Conservation (phyloP, 192 early-diverging fungal genomes). For the Entomortierella lignicola region DNA sequence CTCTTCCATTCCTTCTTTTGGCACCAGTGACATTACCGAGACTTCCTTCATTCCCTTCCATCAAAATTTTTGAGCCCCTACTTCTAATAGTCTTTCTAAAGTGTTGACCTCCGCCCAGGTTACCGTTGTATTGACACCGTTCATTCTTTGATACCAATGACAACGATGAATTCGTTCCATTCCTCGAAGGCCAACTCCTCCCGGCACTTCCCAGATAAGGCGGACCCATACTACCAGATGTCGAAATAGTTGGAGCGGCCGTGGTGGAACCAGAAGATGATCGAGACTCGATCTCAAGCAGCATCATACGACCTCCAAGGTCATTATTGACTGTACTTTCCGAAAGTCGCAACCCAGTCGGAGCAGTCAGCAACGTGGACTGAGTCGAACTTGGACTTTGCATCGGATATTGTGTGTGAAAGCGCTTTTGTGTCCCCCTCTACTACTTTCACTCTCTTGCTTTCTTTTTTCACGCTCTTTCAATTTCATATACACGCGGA, state of each 20-base stretch:
- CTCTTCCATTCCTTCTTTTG: background rate
- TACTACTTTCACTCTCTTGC: too few species aligned
- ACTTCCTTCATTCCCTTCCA: background rate
- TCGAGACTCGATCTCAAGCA: conserved; percentile 12
- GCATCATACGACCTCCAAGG: conserved; percentile 8
- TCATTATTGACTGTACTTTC: background rate
- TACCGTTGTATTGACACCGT: background rate
- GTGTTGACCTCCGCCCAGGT: too few species aligned
- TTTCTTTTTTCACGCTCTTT: too few species aligned
- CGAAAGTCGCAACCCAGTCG: too few species aligned
- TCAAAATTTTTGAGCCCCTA: background rate
- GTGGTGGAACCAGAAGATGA: background rate
- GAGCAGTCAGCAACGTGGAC: too few species aligned
- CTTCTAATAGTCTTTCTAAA: background rate
- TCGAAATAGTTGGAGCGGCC: too few species aligned
- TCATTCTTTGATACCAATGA: background rate
- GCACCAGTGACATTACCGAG: background rate
- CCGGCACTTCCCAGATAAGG: background rate
- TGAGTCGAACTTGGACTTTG: too few species aligned
- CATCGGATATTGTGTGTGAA: too few species aligned
- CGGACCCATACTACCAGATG: background rate
- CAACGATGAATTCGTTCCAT: background rate
- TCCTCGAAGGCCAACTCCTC: conserved; percentile 7
- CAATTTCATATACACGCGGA: too few species aligned
- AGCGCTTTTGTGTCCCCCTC: too few species aligned